phyloP scores from a whole-genome alignment of 768 basidiomycete species.

The Exidia glandulosa region DNA sequence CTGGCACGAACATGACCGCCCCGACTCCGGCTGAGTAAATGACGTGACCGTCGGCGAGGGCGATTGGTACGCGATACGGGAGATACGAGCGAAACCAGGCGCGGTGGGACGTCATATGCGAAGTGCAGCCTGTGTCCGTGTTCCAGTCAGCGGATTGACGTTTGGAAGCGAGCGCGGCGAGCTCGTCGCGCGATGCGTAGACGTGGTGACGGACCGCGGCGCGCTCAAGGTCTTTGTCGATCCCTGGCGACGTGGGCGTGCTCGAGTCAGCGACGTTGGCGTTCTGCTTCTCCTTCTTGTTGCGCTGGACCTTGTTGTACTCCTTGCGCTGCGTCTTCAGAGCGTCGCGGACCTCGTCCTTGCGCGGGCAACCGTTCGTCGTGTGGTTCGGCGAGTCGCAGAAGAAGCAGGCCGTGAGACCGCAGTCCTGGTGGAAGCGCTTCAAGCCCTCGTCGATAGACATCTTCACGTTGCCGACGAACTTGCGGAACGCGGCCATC shows the following conservation, averaged over 20 bases:
- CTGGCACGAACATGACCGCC: conserved; percentile 13
- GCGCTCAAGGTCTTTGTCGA: not conserved
- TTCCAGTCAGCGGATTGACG: conserved; percentile 13
- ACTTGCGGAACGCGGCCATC: not conserved
- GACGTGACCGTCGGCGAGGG: conserved; percentile 14
- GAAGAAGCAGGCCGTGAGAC: not conserved
- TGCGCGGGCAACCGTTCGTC: not conserved
- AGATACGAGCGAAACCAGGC: conserved; percentile 16
- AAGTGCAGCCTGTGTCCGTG: conserved; percentile 22
- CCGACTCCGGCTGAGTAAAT: conserved; percentile 19
- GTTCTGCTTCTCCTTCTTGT: not conserved
- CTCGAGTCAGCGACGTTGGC: too few relatives aligned
- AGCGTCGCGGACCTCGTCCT: not conserved
- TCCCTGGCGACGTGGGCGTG: not conserved
- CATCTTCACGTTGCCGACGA: not conserved
- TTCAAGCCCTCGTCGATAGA: not conserved
- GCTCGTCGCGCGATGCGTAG: not conserved
- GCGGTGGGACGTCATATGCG: conserved; percentile 23
- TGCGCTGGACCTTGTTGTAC: not conserved
- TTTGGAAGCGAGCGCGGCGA: not conserved
- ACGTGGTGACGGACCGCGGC: not conserved
- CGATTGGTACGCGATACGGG: conserved; percentile 12
- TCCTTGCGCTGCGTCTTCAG: too few relatives aligned
- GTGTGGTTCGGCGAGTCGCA: not conserved
- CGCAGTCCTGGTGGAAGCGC: not conserved